Conservation (phyloP, 208 protist species). For the Trypanosoma boissoni region DNA sequence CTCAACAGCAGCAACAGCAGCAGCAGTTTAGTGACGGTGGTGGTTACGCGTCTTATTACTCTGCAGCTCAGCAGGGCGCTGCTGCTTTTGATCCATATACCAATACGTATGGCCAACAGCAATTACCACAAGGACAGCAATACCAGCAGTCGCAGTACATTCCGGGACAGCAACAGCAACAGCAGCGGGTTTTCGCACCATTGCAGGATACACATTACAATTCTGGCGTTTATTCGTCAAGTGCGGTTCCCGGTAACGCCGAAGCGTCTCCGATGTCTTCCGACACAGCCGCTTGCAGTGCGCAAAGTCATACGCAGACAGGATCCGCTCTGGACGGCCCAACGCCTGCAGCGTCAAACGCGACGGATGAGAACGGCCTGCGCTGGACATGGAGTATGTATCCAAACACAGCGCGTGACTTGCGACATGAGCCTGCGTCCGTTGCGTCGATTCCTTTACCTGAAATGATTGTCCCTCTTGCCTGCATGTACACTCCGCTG, state of each 20-base stretch:
- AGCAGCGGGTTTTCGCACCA: neutral
- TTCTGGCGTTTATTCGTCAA: no score
- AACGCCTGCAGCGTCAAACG: slow-evolving; percentile 35
- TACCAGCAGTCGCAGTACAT: slow-evolving; percentile 12
- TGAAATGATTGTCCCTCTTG: slow-evolving; percentile 85
- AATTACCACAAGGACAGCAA: slow-evolving; percentile 3
- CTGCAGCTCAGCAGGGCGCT: neutral
- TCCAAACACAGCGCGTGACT: slow-evolving; percentile 54
- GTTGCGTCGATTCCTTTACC: slow-evolving; percentile 43
- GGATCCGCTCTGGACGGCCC: neutral
- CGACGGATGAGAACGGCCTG: slow-evolving; percentile 65
- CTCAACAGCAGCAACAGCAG: slow-evolving; percentile 21
- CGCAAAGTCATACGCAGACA: neutral
- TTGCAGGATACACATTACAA: slow-evolving; percentile 8
- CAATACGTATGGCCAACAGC: neutral
- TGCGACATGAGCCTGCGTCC: slow-evolving; percentile 30
- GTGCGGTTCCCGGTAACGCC: no score
- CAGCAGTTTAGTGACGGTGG: slow-evolving; percentile 9
- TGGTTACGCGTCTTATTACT: slow-evolving; percentile 13
- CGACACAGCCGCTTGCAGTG: slow-evolving; percentile 1
- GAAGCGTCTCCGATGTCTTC: neutral
- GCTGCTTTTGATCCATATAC: neutral
- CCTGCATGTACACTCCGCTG: slow-evolving; percentile 89
- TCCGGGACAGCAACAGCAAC: slow-evolving; percentile 22
- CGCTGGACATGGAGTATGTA: slow-evolving; percentile 89